Conservation (phyloP, 164 flowering plant species). For the Nymphaea colorata region DNA sequence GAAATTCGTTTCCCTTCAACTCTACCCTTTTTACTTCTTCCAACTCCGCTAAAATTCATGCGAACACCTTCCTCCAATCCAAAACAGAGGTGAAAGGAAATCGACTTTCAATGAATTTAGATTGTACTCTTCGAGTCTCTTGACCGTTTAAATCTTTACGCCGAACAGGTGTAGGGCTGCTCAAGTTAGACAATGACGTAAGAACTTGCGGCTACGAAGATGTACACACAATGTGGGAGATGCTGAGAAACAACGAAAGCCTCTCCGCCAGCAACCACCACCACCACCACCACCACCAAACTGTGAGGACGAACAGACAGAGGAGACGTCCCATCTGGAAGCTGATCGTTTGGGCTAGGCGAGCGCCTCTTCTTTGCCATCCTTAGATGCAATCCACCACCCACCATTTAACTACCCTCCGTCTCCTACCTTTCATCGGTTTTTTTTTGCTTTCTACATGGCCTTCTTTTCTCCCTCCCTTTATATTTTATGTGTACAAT, state of each 20-base stretch:
- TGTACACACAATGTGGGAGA: constrained; percentile 1
- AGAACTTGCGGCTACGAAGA: neutral
- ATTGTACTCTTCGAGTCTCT: too few species aligned
- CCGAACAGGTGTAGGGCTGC: neutral
- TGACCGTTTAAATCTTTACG: too few species aligned
- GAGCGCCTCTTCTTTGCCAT: neutral
- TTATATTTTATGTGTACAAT: too few species aligned
- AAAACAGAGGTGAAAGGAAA: too few species aligned
- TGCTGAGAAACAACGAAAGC: neutral
- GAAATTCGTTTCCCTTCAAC: too few species aligned
- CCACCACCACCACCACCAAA: neutral
- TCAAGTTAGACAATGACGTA: neutral
- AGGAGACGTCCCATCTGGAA: neutral
- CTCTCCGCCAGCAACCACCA: neutral
- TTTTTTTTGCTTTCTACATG: neutral
- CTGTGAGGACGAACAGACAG: neutral
- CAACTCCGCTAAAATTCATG: too few species aligned
- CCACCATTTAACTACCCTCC: neutral
- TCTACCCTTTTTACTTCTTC: too few species aligned
- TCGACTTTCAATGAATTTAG: too few species aligned
- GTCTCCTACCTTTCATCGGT: neutral
- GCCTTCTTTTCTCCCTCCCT: too few species aligned
- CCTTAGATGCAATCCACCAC: neutral
- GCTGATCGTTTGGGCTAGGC: neutral
- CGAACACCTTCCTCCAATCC: too few species aligned